phyloP scores from a whole-genome alignment of 768 basidiomycete genomes.

The Holtermanniella nyarrowii region DNA sequence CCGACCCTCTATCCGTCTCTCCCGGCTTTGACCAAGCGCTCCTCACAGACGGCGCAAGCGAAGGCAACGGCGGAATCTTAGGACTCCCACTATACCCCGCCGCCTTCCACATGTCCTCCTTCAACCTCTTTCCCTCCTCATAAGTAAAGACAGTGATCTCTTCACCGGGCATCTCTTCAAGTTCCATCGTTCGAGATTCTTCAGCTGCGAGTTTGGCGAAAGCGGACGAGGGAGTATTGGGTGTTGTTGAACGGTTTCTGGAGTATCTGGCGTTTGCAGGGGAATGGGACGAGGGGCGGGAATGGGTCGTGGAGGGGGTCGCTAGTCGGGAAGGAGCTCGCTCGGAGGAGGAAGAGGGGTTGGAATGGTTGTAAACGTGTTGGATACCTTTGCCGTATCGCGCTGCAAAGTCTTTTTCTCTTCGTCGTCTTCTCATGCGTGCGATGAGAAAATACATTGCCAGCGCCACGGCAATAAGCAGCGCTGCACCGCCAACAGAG shows the following conservation, averaged over 20 bases:
- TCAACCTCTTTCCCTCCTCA: neutral
- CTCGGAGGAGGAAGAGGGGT: neutral
- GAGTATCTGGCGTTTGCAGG: neutral
- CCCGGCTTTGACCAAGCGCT: neutral
- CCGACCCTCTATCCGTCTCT: neutral
- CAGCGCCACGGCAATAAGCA: neutral
- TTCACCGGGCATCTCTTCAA: neutral
- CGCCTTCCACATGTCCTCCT: neutral
- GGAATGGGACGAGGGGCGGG: no score
- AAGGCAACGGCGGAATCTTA: neutral
- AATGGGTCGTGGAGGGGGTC: neutral
- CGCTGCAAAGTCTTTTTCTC: neutral
- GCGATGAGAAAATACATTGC: neutral
- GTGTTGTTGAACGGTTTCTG: neutral
- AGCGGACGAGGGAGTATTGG: neutral
- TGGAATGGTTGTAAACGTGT: neutral
- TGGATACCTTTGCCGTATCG: neutral
- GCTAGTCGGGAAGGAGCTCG: neutral
- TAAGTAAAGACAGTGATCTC: neutral
- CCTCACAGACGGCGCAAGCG: no score
- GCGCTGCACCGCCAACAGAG: neutral
- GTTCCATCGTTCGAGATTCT: neutral
- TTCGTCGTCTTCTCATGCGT: neutral
- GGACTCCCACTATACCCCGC: neutral
- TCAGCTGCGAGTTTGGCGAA: neutral